Percentiles rank a stretch among this genome's conserved stretches.
These are phyloP conservation scores for Glycyrrhiza uralensis DNA, from an alignment of 306 rosid species.

Conservation along the genomic window DNA sequence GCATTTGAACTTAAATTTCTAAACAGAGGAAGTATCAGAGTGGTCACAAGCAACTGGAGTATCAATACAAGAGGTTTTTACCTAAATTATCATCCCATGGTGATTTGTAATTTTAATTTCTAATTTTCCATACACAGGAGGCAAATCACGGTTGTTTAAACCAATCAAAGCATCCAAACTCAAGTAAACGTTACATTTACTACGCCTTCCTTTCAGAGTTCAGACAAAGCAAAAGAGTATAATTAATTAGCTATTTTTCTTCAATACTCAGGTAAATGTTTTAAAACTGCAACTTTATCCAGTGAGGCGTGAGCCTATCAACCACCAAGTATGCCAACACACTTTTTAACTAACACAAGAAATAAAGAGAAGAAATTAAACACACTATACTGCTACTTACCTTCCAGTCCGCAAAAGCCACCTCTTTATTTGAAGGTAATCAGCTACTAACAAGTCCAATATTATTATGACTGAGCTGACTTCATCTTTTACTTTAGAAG, in stretches of 20 bases:
- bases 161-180: not conserved
- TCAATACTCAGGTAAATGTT: not conserved
- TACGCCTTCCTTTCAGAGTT: not conserved
- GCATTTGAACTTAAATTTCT: not conserved
- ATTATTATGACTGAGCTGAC: constrained; percentile 19
- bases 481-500: not conserved
- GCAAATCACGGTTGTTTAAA: too few species aligned
- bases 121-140: not conserved
- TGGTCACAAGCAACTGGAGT: not conserved
- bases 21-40: not conserved
- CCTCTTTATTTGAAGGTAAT: constrained; percentile 21
- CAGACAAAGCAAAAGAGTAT: not conserved
- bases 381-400: constrained; percentile 26
- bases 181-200: not conserved
- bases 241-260: not conserved
- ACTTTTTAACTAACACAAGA: not conserved
- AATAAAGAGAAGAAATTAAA: not conserved
- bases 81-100: not conserved
- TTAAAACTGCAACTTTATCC: too few species aligned
- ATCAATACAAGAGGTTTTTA: not conserved
- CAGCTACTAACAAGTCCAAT: constrained; percentile 22
- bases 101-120: not conserved
- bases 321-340: not conserved
- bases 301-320: not conserved
- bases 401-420: constrained; percentile 24